Base-by-base conservation (phyloP, 2,329 filamentous ascomycete genomes). In the Botrytis hyacinthi region DNA sequence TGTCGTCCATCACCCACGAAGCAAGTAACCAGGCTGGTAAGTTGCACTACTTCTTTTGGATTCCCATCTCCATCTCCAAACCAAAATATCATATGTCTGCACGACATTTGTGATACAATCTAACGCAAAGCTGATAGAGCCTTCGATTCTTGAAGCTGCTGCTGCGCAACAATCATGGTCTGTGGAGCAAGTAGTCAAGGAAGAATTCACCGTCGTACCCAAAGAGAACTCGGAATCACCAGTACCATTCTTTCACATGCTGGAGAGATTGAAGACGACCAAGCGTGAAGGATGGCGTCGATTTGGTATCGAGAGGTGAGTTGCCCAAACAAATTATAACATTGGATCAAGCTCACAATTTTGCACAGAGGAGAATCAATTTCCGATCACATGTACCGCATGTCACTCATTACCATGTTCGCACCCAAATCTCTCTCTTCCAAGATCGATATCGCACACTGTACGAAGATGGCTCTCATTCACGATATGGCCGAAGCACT, bases 321-420 rank as follows among this genome's bases (percentile, higher is more conserved):
- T 67, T 35, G 6, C 9, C 5, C 2, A 32, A 37, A 22, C 42
- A 22, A 32, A 32, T 9, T 37, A 22, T 10, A 1, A 10, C 20
- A 69, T 8, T 57, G 10, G 37, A n/a, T 42, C 35, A 59, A 46
- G 26, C 66, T 69, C 16, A 69, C 42, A 4, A 3, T 18, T 20
- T 63, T 42, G 4, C 48, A 16, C 6, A 90, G 87, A 73, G 92
- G 93, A 81, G 96, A 99, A 83, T 97, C 94, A 2, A 98, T 99
- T 81, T 89, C 93, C 71, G 96, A 99, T 84, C 96, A 99, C 87
- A 99, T 99, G 96, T 99, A 98, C 84, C 94, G 96, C 84, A 99
- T 99, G 96, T 94, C 95, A 68, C 89, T 99, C 78, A 94, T 99
- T 82, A 94, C 93, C 76, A 93, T 99, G 91, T 89, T 98, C 77